phyloP scores from a whole-genome alignment of 805 yeast species.

The Teunomyces aglyptinius region DNA sequence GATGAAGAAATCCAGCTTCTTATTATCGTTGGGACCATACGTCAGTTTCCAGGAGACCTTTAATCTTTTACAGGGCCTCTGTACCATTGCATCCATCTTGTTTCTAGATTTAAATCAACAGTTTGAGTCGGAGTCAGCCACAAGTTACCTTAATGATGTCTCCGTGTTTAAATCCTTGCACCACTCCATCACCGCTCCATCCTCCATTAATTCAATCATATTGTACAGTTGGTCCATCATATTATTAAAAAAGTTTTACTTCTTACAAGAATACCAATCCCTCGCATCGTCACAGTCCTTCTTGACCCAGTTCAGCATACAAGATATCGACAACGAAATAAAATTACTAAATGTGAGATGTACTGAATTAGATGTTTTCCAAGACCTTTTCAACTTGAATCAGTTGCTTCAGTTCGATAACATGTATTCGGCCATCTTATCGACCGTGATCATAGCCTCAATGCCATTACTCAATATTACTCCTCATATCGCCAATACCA shows the following conservation, averaged over 20 bases:
- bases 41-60: constrained; percentile 26
- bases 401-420: constrained; percentile 47
- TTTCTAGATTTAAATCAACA: constrained; percentile 57
- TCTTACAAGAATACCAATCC: constrained; percentile 40
- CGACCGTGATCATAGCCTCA: constrained; percentile 43
- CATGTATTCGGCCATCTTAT: constrained; percentile 49
- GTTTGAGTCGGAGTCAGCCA: constrained; percentile 34
- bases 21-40: constrained; percentile 22
- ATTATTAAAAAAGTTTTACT: constrained; percentile 49
- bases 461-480: constrained; percentile 50
- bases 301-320: constrained; percentile 4
- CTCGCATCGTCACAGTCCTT: constrained; percentile 1
- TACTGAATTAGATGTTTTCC: constrained; percentile 44
- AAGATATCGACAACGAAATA: constrained; percentile 20
- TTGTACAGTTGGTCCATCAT: constrained; percentile 68
- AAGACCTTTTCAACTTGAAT: constrained; percentile 41
- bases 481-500: constrained; percentile 42
- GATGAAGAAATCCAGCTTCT: constrained; percentile 36
- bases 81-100: constrained; percentile 49
- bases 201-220: constrained; percentile 46
- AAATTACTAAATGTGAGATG: constrained; percentile 38
- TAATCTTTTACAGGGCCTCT: constrained; percentile 42
- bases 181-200: constrained; percentile 32
- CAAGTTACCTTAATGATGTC: constrained; percentile 28
- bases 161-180: constrained; percentile 40